Evolutionary conservation across 169 alveolate species (phyloP).

Genomic region (Theileria orientalis): DNA sequence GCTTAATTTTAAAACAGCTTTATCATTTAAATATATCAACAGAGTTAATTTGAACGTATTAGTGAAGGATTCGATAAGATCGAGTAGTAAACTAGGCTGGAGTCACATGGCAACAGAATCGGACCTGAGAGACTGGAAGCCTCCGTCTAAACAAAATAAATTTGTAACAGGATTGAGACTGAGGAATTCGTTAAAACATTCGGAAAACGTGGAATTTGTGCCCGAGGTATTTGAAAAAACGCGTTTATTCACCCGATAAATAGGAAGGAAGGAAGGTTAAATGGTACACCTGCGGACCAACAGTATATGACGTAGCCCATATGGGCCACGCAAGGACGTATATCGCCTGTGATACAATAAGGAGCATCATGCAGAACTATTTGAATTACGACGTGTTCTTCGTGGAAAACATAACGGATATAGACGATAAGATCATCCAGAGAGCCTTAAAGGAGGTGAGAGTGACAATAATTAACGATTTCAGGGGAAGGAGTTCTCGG

Average conservation of each 20-base stretch:
- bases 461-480: neutral
- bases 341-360: constrained; percentile 91
- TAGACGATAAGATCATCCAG: constrained; percentile 96
- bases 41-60: constrained; percentile 1
- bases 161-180: constrained; percentile 63
- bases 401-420: constrained; percentile 97
- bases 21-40: neutral
- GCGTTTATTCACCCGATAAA: neutral
- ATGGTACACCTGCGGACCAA: constrained; percentile 94
- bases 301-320: constrained; percentile 97
- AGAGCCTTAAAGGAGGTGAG: constrained; percentile 69
- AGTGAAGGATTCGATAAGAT: neutral
- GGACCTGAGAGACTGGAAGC: constrained; percentile 68
- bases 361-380: constrained; percentile 91
- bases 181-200: constrained; percentile 68
- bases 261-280: constrained; percentile 81
- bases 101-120: constrained; percentile 19
- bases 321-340: constrained; percentile 99
- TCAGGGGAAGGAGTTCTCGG: constrained; percentile 70
- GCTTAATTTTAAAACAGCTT: constrained; percentile 9
- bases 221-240: constrained; percentile 67
- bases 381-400: constrained; percentile 92
- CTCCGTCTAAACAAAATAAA: constrained; percentile 70
- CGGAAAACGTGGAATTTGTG: constrained; percentile 74
- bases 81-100: neutral